Conservation (phyloP, 192 early-diverging fungal species). For the Podila epigama region DNA sequence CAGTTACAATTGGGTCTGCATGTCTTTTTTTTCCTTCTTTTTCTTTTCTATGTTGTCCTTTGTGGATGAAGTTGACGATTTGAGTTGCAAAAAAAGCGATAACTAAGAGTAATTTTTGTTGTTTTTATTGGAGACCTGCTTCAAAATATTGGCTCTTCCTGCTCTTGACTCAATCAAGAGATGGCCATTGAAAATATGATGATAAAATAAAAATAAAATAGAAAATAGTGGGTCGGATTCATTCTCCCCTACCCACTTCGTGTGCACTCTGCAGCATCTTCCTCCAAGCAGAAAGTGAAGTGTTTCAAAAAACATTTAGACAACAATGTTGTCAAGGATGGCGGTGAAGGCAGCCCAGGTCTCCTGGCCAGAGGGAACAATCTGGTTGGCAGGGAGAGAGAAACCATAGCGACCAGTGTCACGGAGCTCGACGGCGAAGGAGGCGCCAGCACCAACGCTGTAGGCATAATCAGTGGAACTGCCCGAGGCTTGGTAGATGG, state of each 20-base stretch:
- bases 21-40: too few species aligned
- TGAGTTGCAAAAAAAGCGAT: too few species aligned
- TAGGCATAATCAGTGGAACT: constrained; percentile 62
- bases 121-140: background rate
- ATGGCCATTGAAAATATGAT: background rate
- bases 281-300: background rate
- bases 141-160: background rate
- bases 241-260: too few species aligned
- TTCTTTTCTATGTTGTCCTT: too few species aligned
- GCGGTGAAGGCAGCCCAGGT: constrained; percentile 40
- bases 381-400: constrained; percentile 32
- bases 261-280: background rate
- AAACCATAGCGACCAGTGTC: constrained; percentile 42
- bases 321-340: constrained; percentile 38
- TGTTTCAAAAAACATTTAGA: background rate
- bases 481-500: constrained; percentile 61
- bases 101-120: too few species aligned
- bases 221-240: background rate
- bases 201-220: background rate
- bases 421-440: constrained; percentile 39
- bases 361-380: constrained; percentile 26
- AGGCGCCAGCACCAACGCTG: constrained; percentile 30
- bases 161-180: constrained; percentile 2
- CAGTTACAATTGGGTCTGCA: background rate
- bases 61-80: too few species aligned